Evolutionary conservation across 331 rosid genomes (phyloP).

Genomic region (Malus hybrid): DNA sequence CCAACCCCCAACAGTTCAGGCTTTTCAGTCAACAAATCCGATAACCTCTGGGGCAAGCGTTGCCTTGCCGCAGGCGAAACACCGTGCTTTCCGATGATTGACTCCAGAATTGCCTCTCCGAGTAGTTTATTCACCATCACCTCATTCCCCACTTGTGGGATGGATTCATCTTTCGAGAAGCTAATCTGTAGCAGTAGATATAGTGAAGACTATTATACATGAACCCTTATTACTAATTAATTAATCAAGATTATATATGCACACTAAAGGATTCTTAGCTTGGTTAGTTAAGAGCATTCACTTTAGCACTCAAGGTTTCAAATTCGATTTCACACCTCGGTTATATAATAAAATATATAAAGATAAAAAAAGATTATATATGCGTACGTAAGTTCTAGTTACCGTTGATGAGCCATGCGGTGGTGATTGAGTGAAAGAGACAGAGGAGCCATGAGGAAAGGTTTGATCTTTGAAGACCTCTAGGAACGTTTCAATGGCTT

Average conservation of each 20-base stretch:
- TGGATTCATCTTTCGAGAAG: background rate
- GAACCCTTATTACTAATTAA: no score
- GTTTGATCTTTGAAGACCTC: background rate
- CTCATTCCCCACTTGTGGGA: background rate
- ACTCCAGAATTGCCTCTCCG: background rate
- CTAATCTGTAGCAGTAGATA: background rate
- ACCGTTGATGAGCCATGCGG: background rate
- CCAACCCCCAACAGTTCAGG: background rate
- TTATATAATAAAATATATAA: no score
- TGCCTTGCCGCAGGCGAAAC: background rate
- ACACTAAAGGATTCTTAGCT: no score
- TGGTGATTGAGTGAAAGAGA: background rate
- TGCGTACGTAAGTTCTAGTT: no score
- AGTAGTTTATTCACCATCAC: background rate
- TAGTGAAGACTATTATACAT: no score
- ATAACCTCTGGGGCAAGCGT: background rate
- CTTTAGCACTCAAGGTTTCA: no score
- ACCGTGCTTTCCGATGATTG: background rate
- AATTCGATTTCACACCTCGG: no score
- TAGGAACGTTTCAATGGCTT: slow-evolving; percentile 26
- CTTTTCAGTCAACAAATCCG: background rate
- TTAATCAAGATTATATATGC: no score
- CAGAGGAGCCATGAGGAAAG: background rate
- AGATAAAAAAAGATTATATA: no score
- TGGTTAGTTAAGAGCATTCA: no score